These are phyloP conservation scores for Apiospora rasikravindrae DNA, from an alignment of 2,329 filamentous ascomycete genomes.

Conservation along the genomic window DNA sequence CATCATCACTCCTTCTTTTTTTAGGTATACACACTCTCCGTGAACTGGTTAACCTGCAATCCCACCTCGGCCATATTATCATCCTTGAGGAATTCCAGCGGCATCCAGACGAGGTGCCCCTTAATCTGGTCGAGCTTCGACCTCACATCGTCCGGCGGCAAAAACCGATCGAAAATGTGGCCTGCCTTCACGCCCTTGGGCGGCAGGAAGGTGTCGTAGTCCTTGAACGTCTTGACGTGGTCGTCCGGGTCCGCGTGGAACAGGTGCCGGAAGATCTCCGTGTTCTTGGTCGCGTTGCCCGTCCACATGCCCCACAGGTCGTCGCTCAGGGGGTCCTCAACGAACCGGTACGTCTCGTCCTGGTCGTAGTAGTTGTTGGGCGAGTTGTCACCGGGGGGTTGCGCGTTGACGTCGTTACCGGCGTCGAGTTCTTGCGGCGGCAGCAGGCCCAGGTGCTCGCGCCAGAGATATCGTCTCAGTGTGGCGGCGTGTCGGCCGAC, in stretches of 20 bases:
- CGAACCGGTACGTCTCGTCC: conserved; percentile 67
- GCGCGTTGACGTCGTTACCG: conserved; percentile 68
- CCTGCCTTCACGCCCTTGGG: conserved; percentile 76
- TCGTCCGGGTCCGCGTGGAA: conserved; percentile 92
- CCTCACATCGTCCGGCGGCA: conserved; percentile 74
- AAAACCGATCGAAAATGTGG: conserved; percentile 83
- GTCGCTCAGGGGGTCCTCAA: conserved; percentile 73
- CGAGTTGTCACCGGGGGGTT: conserved; percentile 69
- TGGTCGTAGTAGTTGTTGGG: conserved; percentile 67
- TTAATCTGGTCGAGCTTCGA: conserved; percentile 78
- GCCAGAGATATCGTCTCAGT: conserved; percentile 82
- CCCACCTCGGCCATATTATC: conserved; percentile 90
- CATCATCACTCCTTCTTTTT: neutral
- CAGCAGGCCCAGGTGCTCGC: conserved; percentile 86
- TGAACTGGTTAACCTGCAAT: conserved; percentile 82
- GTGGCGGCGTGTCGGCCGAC: conserved; percentile 84
- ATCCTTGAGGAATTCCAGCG: conserved; percentile 83
- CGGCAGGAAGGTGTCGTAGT: conserved; percentile 82
- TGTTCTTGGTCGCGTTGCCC: conserved; percentile 70
- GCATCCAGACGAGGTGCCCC: conserved; percentile 95
- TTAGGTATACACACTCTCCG: conserved; percentile 84
- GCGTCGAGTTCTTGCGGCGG: conserved; percentile 74
- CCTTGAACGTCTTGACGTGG: conserved; percentile 84
- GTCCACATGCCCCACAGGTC: conserved; percentile 75
- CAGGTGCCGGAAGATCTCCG: conserved; percentile 74